Evolutionary conservation across 768 basidiomycete genomes (phyloP), one percentile per base, ranked within the genome.

Genomic region (Xerocomellus dryophilus): DNA sequence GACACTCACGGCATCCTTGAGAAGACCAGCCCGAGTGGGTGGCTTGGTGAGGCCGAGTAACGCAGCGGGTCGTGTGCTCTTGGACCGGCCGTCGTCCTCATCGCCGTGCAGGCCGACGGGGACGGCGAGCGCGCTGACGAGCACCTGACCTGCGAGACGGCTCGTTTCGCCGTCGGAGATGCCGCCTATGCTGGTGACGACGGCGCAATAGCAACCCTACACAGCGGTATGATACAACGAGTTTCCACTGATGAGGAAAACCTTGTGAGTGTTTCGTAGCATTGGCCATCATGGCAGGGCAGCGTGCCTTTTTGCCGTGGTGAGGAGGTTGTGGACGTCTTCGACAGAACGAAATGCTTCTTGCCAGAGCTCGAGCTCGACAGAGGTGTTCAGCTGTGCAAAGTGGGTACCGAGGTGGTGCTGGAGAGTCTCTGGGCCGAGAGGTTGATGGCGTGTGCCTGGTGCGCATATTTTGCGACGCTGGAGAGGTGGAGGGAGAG

Each of bases 331-430:
- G 76, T 98, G 96, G 36, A 98, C 90, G 70, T 99, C 96, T 71
- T 99, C 96, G 56, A 98, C 93, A 38, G 93, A 93, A 56, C 96
- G 89, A 82, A 98, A 99, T 9, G 93, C 96, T 66, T 98, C 96
- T 67, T 98, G 95, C 96, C 96, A 99, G 25, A 99, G 81, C 73
- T 99, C 96, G 59, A 99, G 86, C 71, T 98, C 94, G 61, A 98
- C 94, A 2, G 94, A 93, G 18, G 93, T 90, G 65, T 94, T 93
- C 57, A 98, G 83, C 76, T 98, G 95, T 25, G 91, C 90, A 69
- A 99, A 98, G 51, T 95, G 92, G 17, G 93, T 95, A 69, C 98
- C 96, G 56, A 98, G 88, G 71, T 97, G 91, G 62, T 92, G 92
- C 66, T 96, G 90, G 46, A 98, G 86, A 9, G 87, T 96, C 63